Evolutionary conservation across 2,329 filamentous ascomycete species (phyloP), one percentile per base, ranked within the genome.

Genomic region (Neonectria ditissima): DNA sequence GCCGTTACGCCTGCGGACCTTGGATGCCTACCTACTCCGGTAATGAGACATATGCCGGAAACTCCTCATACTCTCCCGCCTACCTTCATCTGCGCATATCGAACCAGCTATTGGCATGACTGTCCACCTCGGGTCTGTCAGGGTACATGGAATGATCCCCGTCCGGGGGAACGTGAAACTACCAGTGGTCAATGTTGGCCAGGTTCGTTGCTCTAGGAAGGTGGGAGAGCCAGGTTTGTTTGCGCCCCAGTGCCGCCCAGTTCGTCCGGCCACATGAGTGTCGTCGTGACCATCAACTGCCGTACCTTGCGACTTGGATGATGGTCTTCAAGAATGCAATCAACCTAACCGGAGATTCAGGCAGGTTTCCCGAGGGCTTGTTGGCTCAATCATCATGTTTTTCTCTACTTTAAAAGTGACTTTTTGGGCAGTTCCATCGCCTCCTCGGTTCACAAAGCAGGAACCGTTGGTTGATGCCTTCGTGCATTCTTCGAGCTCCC

Each of bases 391-490:
- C n/a, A n/a, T n/a, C n/a, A n/a, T n/a, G n/a, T n/a, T n/a, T n/a
- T n/a, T n/a, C n/a, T n/a, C n/a, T n/a, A n/a, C n/a, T n/a, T n/a
- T n/a, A n/a, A n/a, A n/a, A n/a, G 13, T 43, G n/a, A 32, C 28
- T 32, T 58, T 58, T 44, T 18, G 11, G 11, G 22, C 28, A 6
- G 28, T 44, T 52, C 28, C 26, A 34, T 43, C 20, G 26, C 18
- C 24, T 51, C 20, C 11, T 32, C 4, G 24, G 7, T 18, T 41
- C 24, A 48, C 43, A 16, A 53, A 52, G 18, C 26, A 28, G 32
- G 47, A 51, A 30, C 45, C 37, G 59, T 53, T 58, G 53, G 24
- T 34, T 41, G 28, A 58, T 53, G 53, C 41, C 48, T 32, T 53
- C 48, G 37, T 57, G 22, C 45, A 20, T 18, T 13, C 26, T 37